These are phyloP conservation scores for Berkeleyomyces basicola DNA, from an alignment of 2,329 filamentous ascomycete genomes.

Conservation along the genomic window DNA sequence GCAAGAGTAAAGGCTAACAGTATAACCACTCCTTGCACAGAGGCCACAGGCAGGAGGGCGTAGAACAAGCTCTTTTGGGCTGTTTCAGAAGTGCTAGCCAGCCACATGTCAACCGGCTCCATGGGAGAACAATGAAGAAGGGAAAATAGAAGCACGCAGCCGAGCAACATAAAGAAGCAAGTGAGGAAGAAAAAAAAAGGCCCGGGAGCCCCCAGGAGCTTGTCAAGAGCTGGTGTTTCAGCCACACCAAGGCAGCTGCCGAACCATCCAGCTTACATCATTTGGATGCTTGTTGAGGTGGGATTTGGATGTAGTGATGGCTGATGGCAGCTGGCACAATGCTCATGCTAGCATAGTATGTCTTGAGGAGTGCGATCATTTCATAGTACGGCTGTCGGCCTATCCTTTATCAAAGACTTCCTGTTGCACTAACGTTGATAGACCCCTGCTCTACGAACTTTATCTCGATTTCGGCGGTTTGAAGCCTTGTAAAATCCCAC, in stretches of 20 bases:
- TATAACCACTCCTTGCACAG: no score
- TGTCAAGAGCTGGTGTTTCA: neutral
- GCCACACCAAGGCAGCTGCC: neutral
- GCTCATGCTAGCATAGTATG: no score
- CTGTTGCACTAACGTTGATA: neutral
- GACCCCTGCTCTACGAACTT: neutral
- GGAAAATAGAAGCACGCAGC: neutral
- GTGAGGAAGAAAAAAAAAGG: neutral
- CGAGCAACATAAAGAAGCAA: neutral
- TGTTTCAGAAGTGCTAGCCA: neutral
- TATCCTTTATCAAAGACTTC: no score
- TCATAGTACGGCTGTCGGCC: no score
- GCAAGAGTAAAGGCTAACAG: neutral
- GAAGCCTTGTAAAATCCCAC: neutral
- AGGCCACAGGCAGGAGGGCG: no score
- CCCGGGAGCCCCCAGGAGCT: neutral
- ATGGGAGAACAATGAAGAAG: constrained; percentile 1
- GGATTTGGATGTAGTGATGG: no score
- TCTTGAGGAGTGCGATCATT: no score
- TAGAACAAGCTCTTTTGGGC: neutral
- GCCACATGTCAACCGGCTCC: neutral
- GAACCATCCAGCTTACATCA: neutral
- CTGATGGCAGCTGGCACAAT: no score
- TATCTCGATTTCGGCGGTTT: neutral
- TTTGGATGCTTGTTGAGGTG: neutral